Evolutionary conservation across 176 grass and related monocot genomes (phyloP).

Genomic region (Phoenix dactylifera): DNA sequence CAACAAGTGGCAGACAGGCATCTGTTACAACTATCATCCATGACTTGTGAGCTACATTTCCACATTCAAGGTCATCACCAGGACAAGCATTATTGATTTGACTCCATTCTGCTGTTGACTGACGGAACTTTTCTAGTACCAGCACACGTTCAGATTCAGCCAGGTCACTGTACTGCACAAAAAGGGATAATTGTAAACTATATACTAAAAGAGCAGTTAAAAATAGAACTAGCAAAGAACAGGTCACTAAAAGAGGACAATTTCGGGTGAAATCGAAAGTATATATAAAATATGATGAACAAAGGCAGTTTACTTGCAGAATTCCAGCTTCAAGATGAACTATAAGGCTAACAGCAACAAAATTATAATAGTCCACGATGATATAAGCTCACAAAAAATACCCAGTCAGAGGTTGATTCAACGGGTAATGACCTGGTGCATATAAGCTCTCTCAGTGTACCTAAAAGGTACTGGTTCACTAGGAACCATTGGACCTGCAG

Average conservation of each 20-base stretch:
- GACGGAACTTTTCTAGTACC: constrained; percentile 63
- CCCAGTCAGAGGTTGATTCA: too few species aligned
- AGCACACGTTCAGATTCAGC: constrained; percentile 60
- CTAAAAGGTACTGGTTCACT: too few species aligned
- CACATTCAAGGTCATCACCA: constrained; percentile 27
- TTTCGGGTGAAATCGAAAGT: not conserved
- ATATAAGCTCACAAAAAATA: too few species aligned
- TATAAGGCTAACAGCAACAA: too few species aligned
- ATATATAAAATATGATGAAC: too few species aligned
- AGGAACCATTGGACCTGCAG: too few species aligned
- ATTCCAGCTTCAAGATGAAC: too few species aligned
- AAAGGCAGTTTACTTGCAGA: too few species aligned
- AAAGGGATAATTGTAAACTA: constrained; percentile 5
- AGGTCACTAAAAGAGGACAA: not conserved
- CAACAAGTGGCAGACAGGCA: constrained; percentile 64
- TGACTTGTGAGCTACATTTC: constrained; percentile 28
- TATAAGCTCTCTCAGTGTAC: too few species aligned
- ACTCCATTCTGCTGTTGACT: constrained; percentile 46
- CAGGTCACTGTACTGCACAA: constrained; percentile 75
- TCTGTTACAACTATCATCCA: constrained; percentile 72
- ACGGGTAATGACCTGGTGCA: too few species aligned
- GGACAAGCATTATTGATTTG: constrained; percentile 29
- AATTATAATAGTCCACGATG: too few species aligned
- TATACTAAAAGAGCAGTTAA: constrained; percentile 10
- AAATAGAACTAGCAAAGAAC: not conserved